phyloP scores from a whole-genome alignment of 1,139 yeast species.

The Saccharomyces hybrid region DNA sequence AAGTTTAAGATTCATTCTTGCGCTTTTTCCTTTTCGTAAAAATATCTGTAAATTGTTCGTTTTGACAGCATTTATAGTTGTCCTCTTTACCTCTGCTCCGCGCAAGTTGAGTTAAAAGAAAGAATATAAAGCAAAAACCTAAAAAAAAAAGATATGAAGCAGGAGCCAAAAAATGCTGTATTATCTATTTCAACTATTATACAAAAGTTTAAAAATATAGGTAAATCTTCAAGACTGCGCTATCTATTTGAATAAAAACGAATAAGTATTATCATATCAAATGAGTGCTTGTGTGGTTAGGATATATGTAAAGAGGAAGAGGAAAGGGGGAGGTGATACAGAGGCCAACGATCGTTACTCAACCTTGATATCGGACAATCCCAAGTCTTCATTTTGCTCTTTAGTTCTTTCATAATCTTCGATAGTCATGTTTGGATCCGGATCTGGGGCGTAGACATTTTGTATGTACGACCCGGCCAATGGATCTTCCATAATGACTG shows the following conservation, averaged over 20 bases:
- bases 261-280: not conserved
- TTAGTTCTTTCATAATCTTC: conserved; percentile 85
- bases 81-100: not conserved
- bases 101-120: not conserved
- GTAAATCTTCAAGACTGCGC: not conserved
- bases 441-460: conserved; percentile 96
- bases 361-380: conserved; percentile 71
- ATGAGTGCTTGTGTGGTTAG: not conserved
- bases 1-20: conserved; percentile 8
- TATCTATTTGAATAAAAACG: not conserved
- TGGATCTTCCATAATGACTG: conserved; percentile 88
- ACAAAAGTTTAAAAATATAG: not conserved
- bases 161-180: not conserved
- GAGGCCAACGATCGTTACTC: conserved; percentile 3
- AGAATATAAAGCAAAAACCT: not conserved
- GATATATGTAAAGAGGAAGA: not conserved
- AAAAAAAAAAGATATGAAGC: not conserved
- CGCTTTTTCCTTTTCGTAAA: not conserved
- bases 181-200: not conserved
- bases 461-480: conserved; percentile 92
- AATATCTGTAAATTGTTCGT: not conserved
- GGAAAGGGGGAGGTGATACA: not conserved
- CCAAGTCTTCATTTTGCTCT: conserved; percentile 86
- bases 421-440: conserved; percentile 88
- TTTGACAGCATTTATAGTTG: too few relatives aligned